Conservation (phyloP, 192 early-diverging fungal species). For the Rhizophagus prolifer region DNA sequence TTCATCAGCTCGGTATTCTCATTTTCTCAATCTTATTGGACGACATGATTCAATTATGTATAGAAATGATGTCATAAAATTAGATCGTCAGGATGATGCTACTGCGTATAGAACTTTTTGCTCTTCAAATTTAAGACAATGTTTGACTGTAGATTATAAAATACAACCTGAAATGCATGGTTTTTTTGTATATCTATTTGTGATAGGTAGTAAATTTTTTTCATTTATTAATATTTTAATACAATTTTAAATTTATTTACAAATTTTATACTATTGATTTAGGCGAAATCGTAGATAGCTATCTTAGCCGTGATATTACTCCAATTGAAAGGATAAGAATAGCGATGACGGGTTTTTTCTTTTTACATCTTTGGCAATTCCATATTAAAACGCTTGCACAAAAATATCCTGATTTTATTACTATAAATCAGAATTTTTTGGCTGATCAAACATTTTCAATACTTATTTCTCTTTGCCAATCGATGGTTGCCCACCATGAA, state of each 20-base stretch:
- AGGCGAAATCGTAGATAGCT: constrained; percentile 1
- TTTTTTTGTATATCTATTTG: constrained; percentile 1
- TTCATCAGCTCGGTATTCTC: not conserved
- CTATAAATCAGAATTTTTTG: not conserved
- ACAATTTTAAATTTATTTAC: not conserved
- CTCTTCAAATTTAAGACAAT: not conserved
- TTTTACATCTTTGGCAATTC: not conserved
- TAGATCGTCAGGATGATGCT: not conserved
- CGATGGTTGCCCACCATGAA: not conserved
- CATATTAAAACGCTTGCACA: not conserved
- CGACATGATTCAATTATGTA: not conserved
- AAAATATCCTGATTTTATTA: not conserved
- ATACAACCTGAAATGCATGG: not conserved
- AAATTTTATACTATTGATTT: not conserved
- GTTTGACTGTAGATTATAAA: not conserved
- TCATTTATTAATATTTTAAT: not conserved
- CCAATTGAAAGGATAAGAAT: not conserved
- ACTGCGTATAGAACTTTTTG: not conserved
- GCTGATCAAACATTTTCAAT: not conserved
- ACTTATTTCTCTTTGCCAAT: not conserved
- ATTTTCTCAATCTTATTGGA: not conserved
- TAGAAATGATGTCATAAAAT: not conserved
- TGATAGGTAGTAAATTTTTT: not conserved
- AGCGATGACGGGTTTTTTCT: not conserved
- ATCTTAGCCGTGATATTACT: not conserved